Conservation (phyloP, 2,329 filamentous ascomycete species). For the Tolypocladium capitatum region DNA sequence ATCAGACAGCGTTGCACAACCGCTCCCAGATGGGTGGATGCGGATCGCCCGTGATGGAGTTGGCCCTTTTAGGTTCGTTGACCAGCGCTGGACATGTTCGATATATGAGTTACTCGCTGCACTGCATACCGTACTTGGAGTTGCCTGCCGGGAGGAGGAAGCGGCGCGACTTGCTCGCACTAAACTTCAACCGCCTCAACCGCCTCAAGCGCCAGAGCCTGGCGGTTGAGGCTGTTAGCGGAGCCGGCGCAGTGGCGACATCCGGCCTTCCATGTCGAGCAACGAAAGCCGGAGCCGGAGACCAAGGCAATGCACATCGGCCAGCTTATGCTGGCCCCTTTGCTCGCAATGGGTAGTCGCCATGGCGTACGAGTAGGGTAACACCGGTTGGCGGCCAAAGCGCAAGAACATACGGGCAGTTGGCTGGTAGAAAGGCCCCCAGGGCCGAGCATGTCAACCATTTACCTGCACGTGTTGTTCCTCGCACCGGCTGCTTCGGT, state of each 20-base stretch:
- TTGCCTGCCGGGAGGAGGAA: no score
- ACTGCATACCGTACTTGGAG: no score
- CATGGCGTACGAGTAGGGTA: no score
- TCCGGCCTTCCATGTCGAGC: not conserved
- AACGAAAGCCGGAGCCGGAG: not conserved
- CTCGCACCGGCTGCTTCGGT: not conserved
- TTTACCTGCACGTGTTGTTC: not conserved
- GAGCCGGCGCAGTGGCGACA: not conserved
- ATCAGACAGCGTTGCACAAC: not conserved
- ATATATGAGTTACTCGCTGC: not conserved
- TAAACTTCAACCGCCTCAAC: no score
- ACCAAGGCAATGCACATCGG: not conserved
- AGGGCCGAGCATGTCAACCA: no score
- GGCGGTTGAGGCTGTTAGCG: not conserved
- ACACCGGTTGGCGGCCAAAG: not conserved
- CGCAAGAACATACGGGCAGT: not conserved
- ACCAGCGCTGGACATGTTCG: not conserved
- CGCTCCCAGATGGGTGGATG: not conserved
- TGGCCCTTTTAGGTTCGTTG: not conserved
- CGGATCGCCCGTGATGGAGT: not conserved
- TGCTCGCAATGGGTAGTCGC: no score
- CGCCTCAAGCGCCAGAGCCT: no score
- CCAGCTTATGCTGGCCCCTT: not conserved
- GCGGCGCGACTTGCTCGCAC: no score
- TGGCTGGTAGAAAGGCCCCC: no score